Percentiles rank a stretch among this genome's conserved stretches.
Evolutionary conservation across 2,329 filamentous ascomycete genomes (phyloP).

Genomic region (Ramichloridium luteum): DNA sequence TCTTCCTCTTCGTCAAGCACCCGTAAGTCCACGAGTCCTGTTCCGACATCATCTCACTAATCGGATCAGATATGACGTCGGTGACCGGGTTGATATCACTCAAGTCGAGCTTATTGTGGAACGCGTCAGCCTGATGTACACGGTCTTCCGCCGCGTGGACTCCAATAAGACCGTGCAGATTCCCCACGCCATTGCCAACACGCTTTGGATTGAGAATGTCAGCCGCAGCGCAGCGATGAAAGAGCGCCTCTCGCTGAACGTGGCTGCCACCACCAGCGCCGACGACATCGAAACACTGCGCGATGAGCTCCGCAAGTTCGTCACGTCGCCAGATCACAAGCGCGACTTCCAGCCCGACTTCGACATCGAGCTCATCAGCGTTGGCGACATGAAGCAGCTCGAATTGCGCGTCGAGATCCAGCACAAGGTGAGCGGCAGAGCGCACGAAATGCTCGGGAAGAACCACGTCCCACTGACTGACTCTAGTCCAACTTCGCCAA

Average conservation of each 20-base stretch:
- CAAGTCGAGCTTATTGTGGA: conserved; percentile 20
- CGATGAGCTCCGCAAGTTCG: conserved; percentile 20
- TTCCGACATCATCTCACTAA: no score
- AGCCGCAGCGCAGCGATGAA: conserved; percentile 26
- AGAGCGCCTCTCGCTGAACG: conserved; percentile 22
- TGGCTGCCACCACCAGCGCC: conserved; percentile 20
- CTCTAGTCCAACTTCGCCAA: conserved; percentile 39
- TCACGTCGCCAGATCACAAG: conserved; percentile 21
- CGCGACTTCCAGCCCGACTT: conserved; percentile 23
- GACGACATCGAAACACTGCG: conserved; percentile 22
- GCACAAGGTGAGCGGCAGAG: conserved; percentile 17
- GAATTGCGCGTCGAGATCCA: conserved; percentile 22
- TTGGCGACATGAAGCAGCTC: conserved; percentile 21
- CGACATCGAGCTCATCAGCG: conserved; percentile 21
- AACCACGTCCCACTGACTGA: conserved; percentile 4
- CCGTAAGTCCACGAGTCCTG: no score
- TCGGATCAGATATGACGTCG: conserved; percentile 64
- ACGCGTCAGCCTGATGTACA: conserved; percentile 24
- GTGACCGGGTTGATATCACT: conserved; percentile 19
- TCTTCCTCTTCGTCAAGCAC: conserved; percentile 96
- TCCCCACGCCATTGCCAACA: conserved; percentile 26
- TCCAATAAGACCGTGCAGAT: conserved; percentile 22
- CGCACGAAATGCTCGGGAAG: conserved; percentile 2
- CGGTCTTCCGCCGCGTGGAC: conserved; percentile 22
- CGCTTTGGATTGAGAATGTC: conserved; percentile 28